Base-by-base conservation (phyloP, 345 rosid genomes). In the Odontarrhena argentea region DNA sequence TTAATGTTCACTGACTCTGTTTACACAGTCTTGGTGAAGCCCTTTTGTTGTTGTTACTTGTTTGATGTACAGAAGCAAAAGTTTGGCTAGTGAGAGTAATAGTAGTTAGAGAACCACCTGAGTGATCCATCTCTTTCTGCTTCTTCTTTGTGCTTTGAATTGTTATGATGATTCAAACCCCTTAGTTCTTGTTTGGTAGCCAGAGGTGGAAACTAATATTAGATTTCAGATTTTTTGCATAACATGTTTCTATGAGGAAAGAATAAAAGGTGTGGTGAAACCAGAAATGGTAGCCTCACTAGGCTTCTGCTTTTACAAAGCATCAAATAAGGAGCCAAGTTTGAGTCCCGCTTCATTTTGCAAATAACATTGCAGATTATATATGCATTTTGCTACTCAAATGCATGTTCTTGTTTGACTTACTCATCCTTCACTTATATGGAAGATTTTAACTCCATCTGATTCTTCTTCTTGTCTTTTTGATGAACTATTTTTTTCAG, bases 401-500 rank as follows among this genome's bases (percentile, higher is more conserved):
- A 13, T 37, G 37, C 35, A 55, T 45, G 25, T 38, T 63, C 46
- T 71, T 63, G 10, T 9, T 47, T 55, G 43, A 41, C 28, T 9
- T 54, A 55, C 42, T 15, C 50, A 37, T 63, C 58, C 24, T 37
- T 25, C 10, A 18, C 11, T 32, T 44, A 2, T 14, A 7, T 6
- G 46, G 24, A 61, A 52, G 26, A 9, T 0, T 3, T 34, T 12
- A 3, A 37, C 58, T 56, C 56, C 10, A 30, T 37, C 35, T 74
- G 63, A 60, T 74, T 59, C 63, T 44, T 60, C 26, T 53, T 38
- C 43, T 13, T 38, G 3, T 64, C 34, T 50, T 40, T 51, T 34
- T 24, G 30, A 62, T 37, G 7, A 40, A 15, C 35, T 34, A 2
- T 11, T 37, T 26, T 18, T 38, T 35, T 47, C 65, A 74, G 78